Evolutionary conservation across 805 yeast species (phyloP).

Genomic region (Candida anglica): DNA sequence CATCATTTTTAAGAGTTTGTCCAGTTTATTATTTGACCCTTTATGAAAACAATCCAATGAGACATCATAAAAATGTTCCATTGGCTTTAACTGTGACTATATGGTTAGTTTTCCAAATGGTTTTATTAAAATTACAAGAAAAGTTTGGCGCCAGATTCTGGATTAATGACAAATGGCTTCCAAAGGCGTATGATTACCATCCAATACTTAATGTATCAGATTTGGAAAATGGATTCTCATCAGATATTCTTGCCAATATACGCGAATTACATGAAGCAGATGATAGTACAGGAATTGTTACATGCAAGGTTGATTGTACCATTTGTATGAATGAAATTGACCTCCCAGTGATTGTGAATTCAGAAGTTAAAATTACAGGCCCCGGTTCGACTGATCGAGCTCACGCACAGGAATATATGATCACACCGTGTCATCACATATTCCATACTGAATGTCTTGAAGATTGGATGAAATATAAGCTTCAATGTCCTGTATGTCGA

Average conservation of each 20-base stretch:
- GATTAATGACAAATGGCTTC: slow-evolving; percentile 67
- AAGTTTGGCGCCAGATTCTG: slow-evolving; percentile 78
- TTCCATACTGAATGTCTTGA: slow-evolving; percentile 89
- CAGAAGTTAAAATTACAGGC: slow-evolving; percentile 13
- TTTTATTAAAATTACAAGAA: slow-evolving; percentile 58
- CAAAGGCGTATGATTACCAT: slow-evolving; percentile 84
- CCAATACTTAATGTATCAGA: slow-evolving; percentile 58
- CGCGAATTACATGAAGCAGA: slow-evolving; percentile 15
- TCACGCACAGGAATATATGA: slow-evolving; percentile 55
- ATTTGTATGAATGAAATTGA: slow-evolving; percentile 85
- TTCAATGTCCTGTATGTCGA: slow-evolving; percentile 94
- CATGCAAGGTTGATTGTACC: slow-evolving; percentile 69
- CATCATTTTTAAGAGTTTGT: slow-evolving; percentile 54
- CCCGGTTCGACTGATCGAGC: slow-evolving; percentile 5
- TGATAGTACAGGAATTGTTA: slow-evolving; percentile 20
- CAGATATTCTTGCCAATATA: slow-evolving; percentile 42
- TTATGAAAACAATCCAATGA: slow-evolving; percentile 53
- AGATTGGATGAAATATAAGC: slow-evolving; percentile 87
- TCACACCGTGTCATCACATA: slow-evolving; percentile 88
- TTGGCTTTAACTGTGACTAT: slow-evolving; percentile 41
- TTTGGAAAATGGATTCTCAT: slow-evolving; percentile 57
- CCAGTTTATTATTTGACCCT: slow-evolving; percentile 67
- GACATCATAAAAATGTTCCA: slow-evolving; percentile 59
- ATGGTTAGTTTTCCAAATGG: slow-evolving; percentile 63
- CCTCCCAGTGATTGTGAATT: slow-evolving; percentile 38